Evolutionary conservation across 352 stramenopile species (phyloP).

Genomic region (Phytophthora quininea): DNA sequence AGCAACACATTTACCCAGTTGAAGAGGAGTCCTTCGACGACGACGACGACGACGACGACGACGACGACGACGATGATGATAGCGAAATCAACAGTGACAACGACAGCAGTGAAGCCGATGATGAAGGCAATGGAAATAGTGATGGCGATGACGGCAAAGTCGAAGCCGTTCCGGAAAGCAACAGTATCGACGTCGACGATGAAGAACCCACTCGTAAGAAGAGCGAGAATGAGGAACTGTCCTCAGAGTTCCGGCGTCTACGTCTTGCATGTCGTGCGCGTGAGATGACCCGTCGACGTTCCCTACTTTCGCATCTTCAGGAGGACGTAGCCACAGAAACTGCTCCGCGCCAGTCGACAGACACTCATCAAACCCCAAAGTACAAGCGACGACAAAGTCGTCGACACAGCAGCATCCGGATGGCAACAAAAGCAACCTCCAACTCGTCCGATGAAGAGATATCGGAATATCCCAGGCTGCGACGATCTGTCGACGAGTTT

Average conservation of each 20-base stretch:
- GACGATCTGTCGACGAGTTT: slow-evolving; percentile 3
- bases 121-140: background rate
- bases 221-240: slow-evolving; percentile 19
- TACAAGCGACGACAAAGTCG: slow-evolving; percentile 2
- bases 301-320: slow-evolving; percentile 17
- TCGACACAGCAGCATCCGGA: background rate
- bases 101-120: slow-evolving; percentile 1
- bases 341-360: background rate
- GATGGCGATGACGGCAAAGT: slow-evolving; percentile 6
- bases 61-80: slow-evolving; percentile 4
- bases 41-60: slow-evolving; percentile 4
- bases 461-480: background rate
- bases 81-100: background rate
- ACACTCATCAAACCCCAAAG: background rate
- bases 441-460: background rate
- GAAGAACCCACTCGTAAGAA: background rate
- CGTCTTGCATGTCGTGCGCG: slow-evolving; percentile 22
- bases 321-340: slow-evolving; percentile 8
- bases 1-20: slow-evolving; percentile 4
- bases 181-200: background rate
- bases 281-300: slow-evolving; percentile 4
- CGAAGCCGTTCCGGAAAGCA: slow-evolving; percentile 7
- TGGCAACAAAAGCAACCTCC: background rate
- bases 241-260: slow-evolving; percentile 22
- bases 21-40: slow-evolving; percentile 14